phyloP scores from a whole-genome alignment of 2,329 filamentous ascomycete genomes.

The Chrysoporthe cubensis region DNA sequence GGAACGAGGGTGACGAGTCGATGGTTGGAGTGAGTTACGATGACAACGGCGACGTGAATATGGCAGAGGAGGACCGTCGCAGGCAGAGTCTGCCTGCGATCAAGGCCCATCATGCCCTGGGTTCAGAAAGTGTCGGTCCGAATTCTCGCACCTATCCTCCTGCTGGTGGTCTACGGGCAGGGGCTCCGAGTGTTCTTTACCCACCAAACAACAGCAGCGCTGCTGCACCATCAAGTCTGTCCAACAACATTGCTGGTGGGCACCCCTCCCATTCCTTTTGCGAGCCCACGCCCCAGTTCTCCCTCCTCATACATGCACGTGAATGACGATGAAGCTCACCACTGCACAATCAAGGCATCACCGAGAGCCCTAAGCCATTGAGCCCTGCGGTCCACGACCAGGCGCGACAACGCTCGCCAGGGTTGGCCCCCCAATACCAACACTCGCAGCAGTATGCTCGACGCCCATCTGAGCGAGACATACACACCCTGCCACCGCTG shows the following conservation, averaged over 20 bases:
- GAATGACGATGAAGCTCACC: slow-evolving; percentile 50
- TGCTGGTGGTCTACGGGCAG: slow-evolving; percentile 54
- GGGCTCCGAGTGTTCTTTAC: slow-evolving; percentile 59
- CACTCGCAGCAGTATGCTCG: slow-evolving; percentile 66
- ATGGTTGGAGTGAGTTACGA: slow-evolving; percentile 64
- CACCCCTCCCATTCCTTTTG: slow-evolving; percentile 35
- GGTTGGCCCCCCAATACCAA: slow-evolving; percentile 65
- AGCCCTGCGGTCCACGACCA: slow-evolving; percentile 65
- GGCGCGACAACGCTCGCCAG: slow-evolving; percentile 67
- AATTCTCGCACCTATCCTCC: slow-evolving; percentile 83
- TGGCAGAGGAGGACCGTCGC: slow-evolving; percentile 62
- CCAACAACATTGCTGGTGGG: slow-evolving; percentile 44
- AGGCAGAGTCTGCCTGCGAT: slow-evolving; percentile 75
- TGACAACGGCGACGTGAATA: slow-evolving; percentile 62
- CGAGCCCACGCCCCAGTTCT: not conserved
- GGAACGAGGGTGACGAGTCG: slow-evolving; percentile 57
- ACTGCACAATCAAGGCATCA: slow-evolving; percentile 76
- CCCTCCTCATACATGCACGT: slow-evolving; percentile 45
- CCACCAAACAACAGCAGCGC: slow-evolving; percentile 62
- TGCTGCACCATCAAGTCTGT: slow-evolving; percentile 53
- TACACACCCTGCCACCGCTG: slow-evolving; percentile 51
- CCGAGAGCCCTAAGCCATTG: slow-evolving; percentile 84
- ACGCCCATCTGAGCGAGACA: slow-evolving; percentile 58
- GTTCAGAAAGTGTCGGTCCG: slow-evolving; percentile 55
- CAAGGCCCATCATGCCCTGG: slow-evolving; percentile 71